Percentiles rank a stretch among this genome's conserved stretches.
phyloP scores from a whole-genome alignment of 2,329 filamentous ascomycete genomes.

The Aspergillus eucalypticola region DNA sequence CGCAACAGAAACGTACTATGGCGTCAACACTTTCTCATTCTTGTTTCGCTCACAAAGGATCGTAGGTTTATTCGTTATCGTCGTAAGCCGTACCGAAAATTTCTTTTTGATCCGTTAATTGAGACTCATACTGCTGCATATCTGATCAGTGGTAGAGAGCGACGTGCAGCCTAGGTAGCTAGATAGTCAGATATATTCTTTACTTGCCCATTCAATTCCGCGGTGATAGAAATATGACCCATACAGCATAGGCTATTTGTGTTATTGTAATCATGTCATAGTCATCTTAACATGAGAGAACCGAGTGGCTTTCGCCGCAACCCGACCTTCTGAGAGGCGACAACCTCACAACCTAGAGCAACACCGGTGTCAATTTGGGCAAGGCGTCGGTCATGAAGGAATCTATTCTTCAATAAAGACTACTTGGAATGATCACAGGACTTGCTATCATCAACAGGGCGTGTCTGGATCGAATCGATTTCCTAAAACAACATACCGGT shows the following conservation, averaged over 20 bases:
- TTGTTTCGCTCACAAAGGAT: neutral
- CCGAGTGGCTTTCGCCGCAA: constrained; percentile 49
- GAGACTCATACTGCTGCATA: neutral
- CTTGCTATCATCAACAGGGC: too few species aligned
- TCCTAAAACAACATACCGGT: neutral
- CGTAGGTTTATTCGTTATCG: neutral
- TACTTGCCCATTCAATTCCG: neutral
- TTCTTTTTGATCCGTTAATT: neutral
- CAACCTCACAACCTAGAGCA: constrained; percentile 44
- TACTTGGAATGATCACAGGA: too few species aligned
- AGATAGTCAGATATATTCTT: neutral
- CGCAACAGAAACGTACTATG: too few species aligned
- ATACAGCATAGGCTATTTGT: too few species aligned
- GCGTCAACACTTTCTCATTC: neutral
- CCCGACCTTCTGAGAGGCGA: constrained; percentile 45
- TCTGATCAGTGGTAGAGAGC: neutral
- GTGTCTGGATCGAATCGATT: neutral
- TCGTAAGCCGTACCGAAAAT: neutral
- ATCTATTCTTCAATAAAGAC: too few species aligned
- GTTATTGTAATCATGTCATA: too few species aligned
- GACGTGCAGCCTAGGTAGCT: neutral
- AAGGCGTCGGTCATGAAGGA: too few species aligned
- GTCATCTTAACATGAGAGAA: too few species aligned
- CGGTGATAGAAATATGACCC: too few species aligned
- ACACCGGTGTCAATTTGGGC: constrained; percentile 19